Conservation (phyloP, 2,329 filamentous ascomycete species). For the Fusarium scirpi region DNA sequence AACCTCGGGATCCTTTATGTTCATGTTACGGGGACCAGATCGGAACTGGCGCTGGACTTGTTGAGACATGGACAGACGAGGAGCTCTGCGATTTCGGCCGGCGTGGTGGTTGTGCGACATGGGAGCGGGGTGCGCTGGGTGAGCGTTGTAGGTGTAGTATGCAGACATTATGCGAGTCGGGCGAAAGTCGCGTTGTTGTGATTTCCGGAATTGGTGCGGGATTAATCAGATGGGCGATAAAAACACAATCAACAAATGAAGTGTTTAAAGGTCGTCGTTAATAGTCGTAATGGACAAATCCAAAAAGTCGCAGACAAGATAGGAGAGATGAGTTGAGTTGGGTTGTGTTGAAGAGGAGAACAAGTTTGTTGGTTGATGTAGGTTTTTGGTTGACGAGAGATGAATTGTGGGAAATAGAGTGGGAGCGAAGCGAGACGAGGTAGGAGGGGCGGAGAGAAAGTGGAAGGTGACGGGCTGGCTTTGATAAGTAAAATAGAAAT, state of each 20-base stretch:
- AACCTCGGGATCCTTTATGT: slow-evolving; percentile 85
- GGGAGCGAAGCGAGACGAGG: slow-evolving; percentile 46
- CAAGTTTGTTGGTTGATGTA: slow-evolving; percentile 40
- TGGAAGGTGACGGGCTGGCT: slow-evolving; percentile 39
- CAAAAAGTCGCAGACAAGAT: slow-evolving; percentile 27
- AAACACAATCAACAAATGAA: slow-evolving; percentile 34
- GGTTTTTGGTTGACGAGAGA: slow-evolving; percentile 39
- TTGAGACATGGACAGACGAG: slow-evolving; percentile 82
- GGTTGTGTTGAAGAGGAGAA: slow-evolving; percentile 19
- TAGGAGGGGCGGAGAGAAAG: slow-evolving; percentile 44
- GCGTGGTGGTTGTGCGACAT: slow-evolving; percentile 82
- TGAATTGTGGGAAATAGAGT: slow-evolving; percentile 44
- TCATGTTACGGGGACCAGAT: slow-evolving; percentile 77
- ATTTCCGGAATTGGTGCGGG: slow-evolving; percentile 43
- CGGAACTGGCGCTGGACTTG: slow-evolving; percentile 90
- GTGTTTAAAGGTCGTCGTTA: slow-evolving; percentile 26
- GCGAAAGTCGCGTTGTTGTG: slow-evolving; percentile 27
- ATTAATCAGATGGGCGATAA: slow-evolving; percentile 42
- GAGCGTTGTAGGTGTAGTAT: slow-evolving; percentile 72
- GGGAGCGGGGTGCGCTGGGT: slow-evolving; percentile 69
- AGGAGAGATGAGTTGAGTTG: slow-evolving; percentile 3
- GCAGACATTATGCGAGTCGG: slow-evolving; percentile 66
- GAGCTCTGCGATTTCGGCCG: slow-evolving; percentile 85
- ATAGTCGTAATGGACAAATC: slow-evolving; percentile 24
- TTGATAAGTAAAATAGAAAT: slow-evolving; percentile 45